Evolutionary conservation across 257 asterid species (phyloP).

Genomic region (Penstemon newberryi): DNA sequence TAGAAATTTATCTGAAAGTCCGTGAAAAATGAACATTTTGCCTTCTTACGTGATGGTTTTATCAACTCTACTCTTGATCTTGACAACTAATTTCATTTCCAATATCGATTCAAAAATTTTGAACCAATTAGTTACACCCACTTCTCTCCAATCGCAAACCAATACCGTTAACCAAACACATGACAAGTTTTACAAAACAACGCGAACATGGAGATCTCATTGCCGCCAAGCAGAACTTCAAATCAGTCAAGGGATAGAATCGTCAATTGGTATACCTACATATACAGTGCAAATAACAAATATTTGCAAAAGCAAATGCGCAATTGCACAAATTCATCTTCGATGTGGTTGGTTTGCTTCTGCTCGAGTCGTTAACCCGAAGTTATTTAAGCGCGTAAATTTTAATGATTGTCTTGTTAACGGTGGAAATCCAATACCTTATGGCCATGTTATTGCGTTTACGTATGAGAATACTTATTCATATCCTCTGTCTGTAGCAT

Average conservation of each 20-base stretch:
- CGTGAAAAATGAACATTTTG: background rate
- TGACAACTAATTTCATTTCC: background rate
- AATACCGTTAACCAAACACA: background rate
- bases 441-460: slow-evolving; percentile 14
- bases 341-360: slow-evolving; percentile 19
- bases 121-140: too few species aligned
- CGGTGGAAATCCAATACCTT: slow-evolving; percentile 17
- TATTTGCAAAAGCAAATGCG: slow-evolving; percentile 10
- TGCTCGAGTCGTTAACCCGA: background rate
- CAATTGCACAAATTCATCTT: slow-evolving; percentile 3
- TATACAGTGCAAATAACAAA: background rate
- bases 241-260: slow-evolving; percentile 10
- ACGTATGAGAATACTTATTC: slow-evolving; percentile 1
- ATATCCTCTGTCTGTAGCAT: slow-evolving; percentile 23
- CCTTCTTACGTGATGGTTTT: background rate
- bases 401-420: slow-evolving; percentile 28
- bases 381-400: background rate
- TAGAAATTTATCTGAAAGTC: background rate
- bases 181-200: background rate
- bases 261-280: slow-evolving; percentile 7
- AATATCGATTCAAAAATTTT: background rate
- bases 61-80: background rate
- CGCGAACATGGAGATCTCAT: too few species aligned
- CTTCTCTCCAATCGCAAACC: background rate
- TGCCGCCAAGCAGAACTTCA: slow-evolving; percentile 3